phyloP scores from a whole-genome alignment of 2,329 filamentous ascomycete genomes.

The Aspergillus cejpii region DNA sequence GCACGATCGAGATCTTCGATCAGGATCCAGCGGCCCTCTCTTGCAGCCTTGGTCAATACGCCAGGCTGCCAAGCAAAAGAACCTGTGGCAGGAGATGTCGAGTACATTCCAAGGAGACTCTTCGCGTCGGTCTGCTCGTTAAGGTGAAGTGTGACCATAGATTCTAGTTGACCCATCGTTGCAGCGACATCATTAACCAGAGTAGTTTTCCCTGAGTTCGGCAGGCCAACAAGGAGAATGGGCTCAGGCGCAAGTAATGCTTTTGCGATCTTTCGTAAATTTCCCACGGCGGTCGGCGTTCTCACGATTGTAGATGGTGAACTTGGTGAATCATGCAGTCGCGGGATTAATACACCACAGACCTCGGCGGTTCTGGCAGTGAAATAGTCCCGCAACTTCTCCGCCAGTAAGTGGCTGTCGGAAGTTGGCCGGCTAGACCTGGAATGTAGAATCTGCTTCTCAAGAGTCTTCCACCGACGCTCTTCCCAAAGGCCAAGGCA shows the following conservation, averaged over 20 bases:
- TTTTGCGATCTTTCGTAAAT: constrained; percentile 62
- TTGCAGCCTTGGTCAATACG: constrained; percentile 86
- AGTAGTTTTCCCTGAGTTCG: constrained; percentile 87
- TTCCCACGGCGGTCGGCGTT: constrained; percentile 65
- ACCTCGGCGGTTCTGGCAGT: constrained; percentile 59
- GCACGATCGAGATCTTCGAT: constrained; percentile 96
- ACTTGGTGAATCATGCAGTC: constrained; percentile 44
- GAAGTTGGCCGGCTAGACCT: constrained; percentile 19
- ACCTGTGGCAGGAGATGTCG: constrained; percentile 76
- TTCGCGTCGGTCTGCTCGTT: constrained; percentile 99
- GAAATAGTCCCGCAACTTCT: constrained; percentile 35
- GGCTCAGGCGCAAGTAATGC: constrained; percentile 63
- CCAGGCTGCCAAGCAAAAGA: constrained; percentile 90
- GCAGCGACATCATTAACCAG: constrained; percentile 75
- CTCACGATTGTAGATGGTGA: constrained; percentile 53
- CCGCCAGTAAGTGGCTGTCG: constrained; percentile 22
- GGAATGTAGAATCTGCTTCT: constrained; percentile 20
- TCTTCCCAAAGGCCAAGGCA: constrained; percentile 64
- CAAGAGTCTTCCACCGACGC: constrained; percentile 45
- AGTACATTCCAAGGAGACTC: constrained; percentile 88
- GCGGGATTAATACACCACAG: constrained; percentile 60
- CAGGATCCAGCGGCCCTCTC: constrained; percentile 90
- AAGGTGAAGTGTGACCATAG: constrained; percentile 88
- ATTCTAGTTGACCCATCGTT: constrained; percentile 68
- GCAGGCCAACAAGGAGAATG: constrained; percentile 70